phyloP scores from a whole-genome alignment of 192 early-diverging fungal species.

The Umbelopsis vinacea region DNA sequence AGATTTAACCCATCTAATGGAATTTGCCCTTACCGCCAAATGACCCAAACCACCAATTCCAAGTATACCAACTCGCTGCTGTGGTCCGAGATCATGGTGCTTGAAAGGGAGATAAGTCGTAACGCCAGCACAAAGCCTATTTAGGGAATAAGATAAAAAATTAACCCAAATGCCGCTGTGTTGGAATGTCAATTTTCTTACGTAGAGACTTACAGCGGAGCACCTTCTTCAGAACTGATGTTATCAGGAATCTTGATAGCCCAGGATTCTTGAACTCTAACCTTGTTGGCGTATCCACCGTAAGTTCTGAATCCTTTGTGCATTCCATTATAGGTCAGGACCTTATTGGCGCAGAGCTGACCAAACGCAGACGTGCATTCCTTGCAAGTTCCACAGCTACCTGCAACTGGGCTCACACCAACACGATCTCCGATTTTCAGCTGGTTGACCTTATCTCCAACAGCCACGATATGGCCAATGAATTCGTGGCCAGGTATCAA shows the following conservation, averaged over 20 bases:
- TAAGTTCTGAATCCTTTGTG: slow-evolving; percentile 58
- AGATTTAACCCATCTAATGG: background rate
- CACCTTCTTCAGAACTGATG: slow-evolving; percentile 58
- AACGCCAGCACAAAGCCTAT: slow-evolving; percentile 75
- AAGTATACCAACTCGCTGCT: slow-evolving; percentile 57
- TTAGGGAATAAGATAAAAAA: background rate
- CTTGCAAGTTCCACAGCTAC: slow-evolving; percentile 38
- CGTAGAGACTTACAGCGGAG: slow-evolving; percentile 57
- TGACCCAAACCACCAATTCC: slow-evolving; percentile 76
- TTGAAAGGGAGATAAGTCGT: slow-evolving; percentile 66
- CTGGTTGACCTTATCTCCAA: slow-evolving; percentile 37
- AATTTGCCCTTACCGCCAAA: slow-evolving; percentile 44
- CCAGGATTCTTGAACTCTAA: slow-evolving; percentile 61
- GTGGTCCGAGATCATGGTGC: slow-evolving; percentile 46
- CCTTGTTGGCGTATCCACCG: slow-evolving; percentile 64
- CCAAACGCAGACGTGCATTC: slow-evolving; percentile 36
- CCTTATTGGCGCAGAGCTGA: slow-evolving; percentile 45
- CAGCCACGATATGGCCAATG: slow-evolving; percentile 48
- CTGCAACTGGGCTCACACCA: slow-evolving; percentile 44
- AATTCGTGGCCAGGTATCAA: slow-evolving; percentile 61
- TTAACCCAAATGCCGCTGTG: background rate
- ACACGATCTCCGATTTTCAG: slow-evolving; percentile 51
- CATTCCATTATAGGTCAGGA: slow-evolving; percentile 60
- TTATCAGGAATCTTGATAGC: slow-evolving; percentile 63
- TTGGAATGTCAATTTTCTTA: background rate